Percentiles rank a stretch among this genome's conserved stretches.
These are phyloP conservation scores for Gaertneriomyces sp. DNA, from an alignment of 192 early-diverging fungal genomes.

Conservation along the genomic window DNA sequence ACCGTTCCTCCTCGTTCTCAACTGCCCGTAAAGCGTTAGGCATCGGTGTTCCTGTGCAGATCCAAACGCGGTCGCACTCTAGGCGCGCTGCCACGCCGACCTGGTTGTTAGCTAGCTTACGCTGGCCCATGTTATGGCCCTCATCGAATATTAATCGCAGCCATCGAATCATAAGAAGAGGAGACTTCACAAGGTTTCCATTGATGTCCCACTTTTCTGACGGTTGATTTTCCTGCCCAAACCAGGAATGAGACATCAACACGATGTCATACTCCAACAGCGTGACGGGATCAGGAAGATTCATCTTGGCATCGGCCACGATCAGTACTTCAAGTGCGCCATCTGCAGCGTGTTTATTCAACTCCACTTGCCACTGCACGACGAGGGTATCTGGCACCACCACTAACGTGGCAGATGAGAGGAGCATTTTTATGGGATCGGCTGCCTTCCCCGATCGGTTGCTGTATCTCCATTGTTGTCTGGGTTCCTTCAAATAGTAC, in stretches of 20 bases:
- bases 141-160: conserved; percentile 81
- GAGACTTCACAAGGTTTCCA: conserved; percentile 39
- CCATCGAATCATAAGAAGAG: conserved; percentile 71
- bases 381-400: conserved; percentile 75
- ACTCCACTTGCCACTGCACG: conserved; percentile 74
- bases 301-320: conserved; percentile 43
- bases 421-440: conserved; percentile 11
- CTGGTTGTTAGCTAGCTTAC: conserved; percentile 39
- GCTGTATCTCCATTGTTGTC: conserved; percentile 13
- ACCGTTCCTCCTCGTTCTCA: conserved; percentile 27
- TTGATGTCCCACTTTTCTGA: conserved; percentile 18
- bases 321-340: conserved; percentile 38
- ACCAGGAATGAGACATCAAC: conserved; percentile 61
- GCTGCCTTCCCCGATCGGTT: neutral
- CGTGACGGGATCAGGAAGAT: conserved; percentile 33
- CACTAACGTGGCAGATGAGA: conserved; percentile 60
- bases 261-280: conserved; percentile 69
- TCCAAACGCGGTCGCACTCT: conserved; percentile 59
- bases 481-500: conserved; percentile 51
- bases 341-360: conserved; percentile 63
- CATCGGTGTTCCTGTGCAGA: conserved; percentile 61
- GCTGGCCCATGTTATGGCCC: conserved; percentile 64
- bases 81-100: conserved; percentile 56
- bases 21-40: conserved; percentile 27
- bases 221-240: conserved; percentile 34